Base-by-base conservation (phyloP, 1,139 yeast species). In the Saccharomyces hybrid region DNA sequence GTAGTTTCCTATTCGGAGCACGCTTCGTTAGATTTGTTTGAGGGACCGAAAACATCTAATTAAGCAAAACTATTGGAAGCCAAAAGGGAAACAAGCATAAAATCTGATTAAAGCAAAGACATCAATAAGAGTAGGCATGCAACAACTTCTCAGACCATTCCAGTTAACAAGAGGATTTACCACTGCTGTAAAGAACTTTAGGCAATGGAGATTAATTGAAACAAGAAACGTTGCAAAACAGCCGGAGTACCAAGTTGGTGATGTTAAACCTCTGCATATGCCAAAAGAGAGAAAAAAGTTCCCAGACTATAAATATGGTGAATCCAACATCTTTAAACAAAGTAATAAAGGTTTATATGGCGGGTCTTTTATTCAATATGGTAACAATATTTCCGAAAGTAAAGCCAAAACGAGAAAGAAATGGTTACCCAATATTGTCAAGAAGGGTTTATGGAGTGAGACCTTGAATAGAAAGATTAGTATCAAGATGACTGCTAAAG, bases 281-380 rank as follows among this genome's bases (percentile, higher is more conserved):
- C 88, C 90, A 48, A 67, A 71, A 52, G 68, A 74, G 56, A 73
- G 73, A 53, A 73, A 77, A 42, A 66, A 75, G 55, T 79, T 79
- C 65, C 98, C 99, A 12, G 84, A 79, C 16, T 93, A 93, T 71
- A 86, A 89, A 53, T 91, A 85, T 70, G 90, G 89, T 38, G 91
- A 87, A 59, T 78, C 96, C 2, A 74, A 77, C 55, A 77, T 83
- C 61, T 91, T 84, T 75, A 90, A 90, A 70, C 86, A 91, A 71
- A 84, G 91, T 63, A 88, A 91, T 70, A 75, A 86, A 56, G 98
- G 98, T 7, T 78, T 93, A 51, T 91, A 81, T 69, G 99, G 98
- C 26, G 98, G 97, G 16, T 81, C 86, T 57, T 88, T 86, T 68
- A 81, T 89, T 57, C 83, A 82, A 62, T 79, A 84, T 60, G 95